phyloP scores from a whole-genome alignment of 805 yeast species.

The Saturnispora bothae region DNA sequence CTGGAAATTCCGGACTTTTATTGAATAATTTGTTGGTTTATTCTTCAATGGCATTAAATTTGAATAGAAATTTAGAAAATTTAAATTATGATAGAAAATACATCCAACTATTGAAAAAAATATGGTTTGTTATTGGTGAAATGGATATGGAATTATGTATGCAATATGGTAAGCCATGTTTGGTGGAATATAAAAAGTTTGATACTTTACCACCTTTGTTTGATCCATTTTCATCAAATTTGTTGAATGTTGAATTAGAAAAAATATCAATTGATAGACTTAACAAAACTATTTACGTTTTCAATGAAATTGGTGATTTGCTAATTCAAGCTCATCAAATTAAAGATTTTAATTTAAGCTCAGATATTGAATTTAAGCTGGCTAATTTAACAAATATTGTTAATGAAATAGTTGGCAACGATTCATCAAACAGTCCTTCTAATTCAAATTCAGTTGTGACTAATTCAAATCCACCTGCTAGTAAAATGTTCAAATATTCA shows the following conservation, averaged over 20 bases:
- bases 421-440: background rate
- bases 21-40: constrained; percentile 29
- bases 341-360: constrained; percentile 15
- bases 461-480: background rate
- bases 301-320: constrained; percentile 14
- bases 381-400: constrained; percentile 9
- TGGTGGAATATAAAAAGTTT: constrained; percentile 10
- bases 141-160: constrained; percentile 19
- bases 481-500: constrained; percentile 1
- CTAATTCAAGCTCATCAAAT: constrained; percentile 17
- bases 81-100: constrained; percentile 11
- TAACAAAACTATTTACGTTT: constrained; percentile 13
- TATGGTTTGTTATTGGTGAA: constrained; percentile 20
- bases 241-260: constrained; percentile 15
- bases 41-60: constrained; percentile 35
- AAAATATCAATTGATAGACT: constrained; percentile 15
- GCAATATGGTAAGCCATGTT: constrained; percentile 18
- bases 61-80: constrained; percentile 21
- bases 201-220: constrained; percentile 13
- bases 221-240: constrained; percentile 12
- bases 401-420: background rate
- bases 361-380: constrained; percentile 17
- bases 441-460: too few species aligned
- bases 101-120: constrained; percentile 21
- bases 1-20: constrained; percentile 31